Conservation (phyloP, 257 asterid species). For the Przewalskia tangutica region DNA sequence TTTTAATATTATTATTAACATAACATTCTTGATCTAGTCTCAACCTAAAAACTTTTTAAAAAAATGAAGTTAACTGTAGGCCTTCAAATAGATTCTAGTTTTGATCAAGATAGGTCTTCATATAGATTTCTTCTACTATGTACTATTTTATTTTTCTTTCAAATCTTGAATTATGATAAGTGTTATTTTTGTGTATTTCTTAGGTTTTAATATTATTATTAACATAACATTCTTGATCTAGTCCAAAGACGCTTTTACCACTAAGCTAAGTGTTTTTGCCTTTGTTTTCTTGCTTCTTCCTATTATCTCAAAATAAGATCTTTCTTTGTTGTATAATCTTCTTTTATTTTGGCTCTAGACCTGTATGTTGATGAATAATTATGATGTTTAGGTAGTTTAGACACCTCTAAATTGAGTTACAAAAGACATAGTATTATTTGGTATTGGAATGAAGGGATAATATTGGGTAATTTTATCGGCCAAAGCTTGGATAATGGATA, state of each 20-base stretch:
- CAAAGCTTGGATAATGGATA: not conserved
- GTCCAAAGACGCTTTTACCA: not conserved
- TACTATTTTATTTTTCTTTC: not conserved
- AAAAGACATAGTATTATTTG: not conserved
- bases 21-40: not conserved
- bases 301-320: not conserved
- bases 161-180: not conserved
- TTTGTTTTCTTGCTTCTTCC: not conserved
- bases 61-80: not conserved
- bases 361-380: not conserved
- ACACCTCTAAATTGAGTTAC: not conserved
- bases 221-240: no score
- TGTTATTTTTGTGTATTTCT: not conserved
- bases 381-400: not conserved
- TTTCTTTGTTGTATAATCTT: not conserved
- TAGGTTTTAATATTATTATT: no score
- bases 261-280: not conserved
- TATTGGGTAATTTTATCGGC: not conserved
- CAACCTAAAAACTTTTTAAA: not conserved
- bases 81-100: not conserved
- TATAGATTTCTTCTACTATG: not conserved
- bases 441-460: not conserved
- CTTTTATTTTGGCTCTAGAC: not conserved
- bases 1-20: not conserved
- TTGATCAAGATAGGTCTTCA: not conserved